Evolutionary conservation across 805 yeast species (phyloP).

Genomic region (Ogataea polymorpha): DNA sequence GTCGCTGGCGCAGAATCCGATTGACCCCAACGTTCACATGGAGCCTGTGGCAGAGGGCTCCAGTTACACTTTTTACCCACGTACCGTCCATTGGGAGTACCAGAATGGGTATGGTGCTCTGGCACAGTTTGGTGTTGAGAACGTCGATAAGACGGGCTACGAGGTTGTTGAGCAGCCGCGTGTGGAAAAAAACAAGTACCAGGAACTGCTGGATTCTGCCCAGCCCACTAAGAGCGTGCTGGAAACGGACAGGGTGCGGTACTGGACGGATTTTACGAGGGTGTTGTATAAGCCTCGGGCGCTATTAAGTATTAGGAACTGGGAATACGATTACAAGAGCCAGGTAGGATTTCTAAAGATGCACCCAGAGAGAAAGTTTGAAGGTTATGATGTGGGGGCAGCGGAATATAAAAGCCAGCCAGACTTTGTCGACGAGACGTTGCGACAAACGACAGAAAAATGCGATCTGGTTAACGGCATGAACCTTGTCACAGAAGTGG

Average conservation of each 20-base stretch:
- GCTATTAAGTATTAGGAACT: slow-evolving; percentile 51
- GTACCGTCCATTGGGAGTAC: slow-evolving; percentile 79
- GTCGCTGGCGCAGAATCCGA: slow-evolving; percentile 22
- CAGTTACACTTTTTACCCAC: slow-evolving; percentile 68
- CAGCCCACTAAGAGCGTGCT: slow-evolving; percentile 35
- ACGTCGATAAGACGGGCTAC: slow-evolving; percentile 12
- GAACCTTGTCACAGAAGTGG: slow-evolving; percentile 65
- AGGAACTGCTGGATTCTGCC: slow-evolving; percentile 56
- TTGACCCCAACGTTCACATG: slow-evolving; percentile 48
- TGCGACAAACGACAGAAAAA: slow-evolving; percentile 65
- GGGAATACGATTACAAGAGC: slow-evolving; percentile 49
- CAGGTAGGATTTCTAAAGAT: slow-evolving; percentile 22
- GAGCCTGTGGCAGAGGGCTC: slow-evolving; percentile 40
- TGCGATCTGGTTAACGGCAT: slow-evolving; percentile 75
- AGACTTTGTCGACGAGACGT: slow-evolving; percentile 55
- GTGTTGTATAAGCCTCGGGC: slow-evolving; percentile 64
- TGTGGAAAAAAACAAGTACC: slow-evolving; percentile 54
- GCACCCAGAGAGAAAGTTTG: slow-evolving; percentile 40
- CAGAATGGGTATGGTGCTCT: slow-evolving; percentile 74
- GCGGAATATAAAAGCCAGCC: slow-evolving; percentile 49
- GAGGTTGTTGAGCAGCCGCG: slow-evolving; percentile 31
- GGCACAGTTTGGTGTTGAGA: slow-evolving; percentile 48
- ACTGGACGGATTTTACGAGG: slow-evolving; percentile 80
- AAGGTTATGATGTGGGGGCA: slow-evolving; percentile 52
- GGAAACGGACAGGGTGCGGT: slow-evolving; percentile 41